Evolutionary conservation across 2,329 filamentous ascomycete species (phyloP).

Genomic region (Alternaria sp.): DNA sequence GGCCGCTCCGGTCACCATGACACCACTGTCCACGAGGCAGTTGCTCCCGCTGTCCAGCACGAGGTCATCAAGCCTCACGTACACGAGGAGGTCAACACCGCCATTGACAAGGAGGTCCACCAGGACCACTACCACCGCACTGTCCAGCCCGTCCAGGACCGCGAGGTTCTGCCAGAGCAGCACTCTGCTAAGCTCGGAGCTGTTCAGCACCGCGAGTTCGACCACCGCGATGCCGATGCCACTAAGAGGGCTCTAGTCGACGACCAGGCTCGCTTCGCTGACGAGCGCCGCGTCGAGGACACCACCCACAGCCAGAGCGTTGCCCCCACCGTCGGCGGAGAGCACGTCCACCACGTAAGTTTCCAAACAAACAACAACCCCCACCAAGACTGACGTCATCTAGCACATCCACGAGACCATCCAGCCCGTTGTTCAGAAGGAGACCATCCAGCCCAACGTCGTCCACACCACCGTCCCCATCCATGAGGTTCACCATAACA

Average conservation of each 20-base stretch:
- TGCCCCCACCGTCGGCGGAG: constrained; percentile 61
- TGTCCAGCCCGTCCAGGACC: constrained; percentile 67
- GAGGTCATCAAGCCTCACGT: constrained; percentile 66
- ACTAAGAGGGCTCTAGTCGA: constrained; percentile 40
- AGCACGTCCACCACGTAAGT: constrained; percentile 66
- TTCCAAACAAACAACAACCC: background rate
- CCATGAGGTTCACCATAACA: constrained; percentile 74
- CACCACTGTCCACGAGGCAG: constrained; percentile 72
- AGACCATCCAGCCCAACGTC: constrained; percentile 70
- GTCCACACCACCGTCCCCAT: constrained; percentile 75
- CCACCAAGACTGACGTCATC: constrained; percentile 8
- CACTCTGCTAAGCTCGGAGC: constrained; percentile 65
- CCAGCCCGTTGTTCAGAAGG: constrained; percentile 73
- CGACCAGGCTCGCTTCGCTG: constrained; percentile 63
- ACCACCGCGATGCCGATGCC: constrained; percentile 63
- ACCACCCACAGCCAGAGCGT: constrained; percentile 58
- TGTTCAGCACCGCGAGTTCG: constrained; percentile 66
- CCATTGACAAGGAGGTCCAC: constrained; percentile 71
- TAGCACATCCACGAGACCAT: constrained; percentile 69
- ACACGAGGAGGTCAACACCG: constrained; percentile 68
- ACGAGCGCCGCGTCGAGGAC: constrained; percentile 55
- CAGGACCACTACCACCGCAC: constrained; percentile 76
- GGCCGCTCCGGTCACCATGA: constrained; percentile 67
- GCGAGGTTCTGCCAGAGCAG: constrained; percentile 65
- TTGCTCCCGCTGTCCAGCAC: constrained; percentile 65